phyloP scores from a whole-genome alignment of 352 stramenopile species.

The Phytophthora hybrid region DNA sequence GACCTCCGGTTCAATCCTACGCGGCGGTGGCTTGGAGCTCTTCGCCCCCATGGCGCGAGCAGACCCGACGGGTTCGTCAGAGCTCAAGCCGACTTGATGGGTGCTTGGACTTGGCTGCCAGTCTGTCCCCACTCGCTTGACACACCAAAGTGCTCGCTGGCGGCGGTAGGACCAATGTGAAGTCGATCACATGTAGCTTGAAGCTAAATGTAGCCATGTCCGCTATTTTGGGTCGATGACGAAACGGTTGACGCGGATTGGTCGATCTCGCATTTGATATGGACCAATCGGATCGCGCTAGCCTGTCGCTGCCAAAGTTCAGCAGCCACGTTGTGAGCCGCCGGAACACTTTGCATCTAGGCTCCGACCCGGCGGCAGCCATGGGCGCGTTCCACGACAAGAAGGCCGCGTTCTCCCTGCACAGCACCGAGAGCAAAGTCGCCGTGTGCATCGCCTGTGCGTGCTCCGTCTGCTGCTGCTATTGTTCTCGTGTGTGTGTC shows the following conservation, averaged over 20 bases:
- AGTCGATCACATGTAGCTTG: slow-evolving; percentile 9
- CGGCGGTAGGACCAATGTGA: background rate
- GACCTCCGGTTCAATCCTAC: slow-evolving; percentile 25
- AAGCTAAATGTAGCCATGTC: slow-evolving; percentile 31
- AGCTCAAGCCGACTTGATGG: background rate
- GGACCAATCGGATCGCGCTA: slow-evolving; percentile 16
- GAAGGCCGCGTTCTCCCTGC: slow-evolving; percentile 33
- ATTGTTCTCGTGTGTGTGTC: background rate
- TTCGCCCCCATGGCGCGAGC: slow-evolving; percentile 52
- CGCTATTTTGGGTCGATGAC: slow-evolving; percentile 20
- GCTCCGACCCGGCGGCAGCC: slow-evolving; percentile 10
- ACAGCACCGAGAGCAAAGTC: slow-evolving; percentile 64
- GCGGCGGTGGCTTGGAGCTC: slow-evolving; percentile 66
- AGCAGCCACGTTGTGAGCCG: slow-evolving; percentile 23
- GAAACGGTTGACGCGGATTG: slow-evolving; percentile 21
- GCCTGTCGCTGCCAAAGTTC: slow-evolving; percentile 25
- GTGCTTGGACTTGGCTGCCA: background rate
- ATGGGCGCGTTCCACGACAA: slow-evolving; percentile 44
- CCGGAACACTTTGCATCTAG: slow-evolving; percentile 19
- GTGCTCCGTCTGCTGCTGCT: slow-evolving; percentile 10
- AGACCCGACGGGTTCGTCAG: slow-evolving; percentile 10
- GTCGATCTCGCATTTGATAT: background rate
- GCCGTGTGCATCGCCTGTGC: slow-evolving; percentile 65
- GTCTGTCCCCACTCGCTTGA: background rate
- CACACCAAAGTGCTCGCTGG: background rate